Conservation (phyloP, 495 filamentous ascomycete genomes). For the Penicillium samsonianum region DNA sequence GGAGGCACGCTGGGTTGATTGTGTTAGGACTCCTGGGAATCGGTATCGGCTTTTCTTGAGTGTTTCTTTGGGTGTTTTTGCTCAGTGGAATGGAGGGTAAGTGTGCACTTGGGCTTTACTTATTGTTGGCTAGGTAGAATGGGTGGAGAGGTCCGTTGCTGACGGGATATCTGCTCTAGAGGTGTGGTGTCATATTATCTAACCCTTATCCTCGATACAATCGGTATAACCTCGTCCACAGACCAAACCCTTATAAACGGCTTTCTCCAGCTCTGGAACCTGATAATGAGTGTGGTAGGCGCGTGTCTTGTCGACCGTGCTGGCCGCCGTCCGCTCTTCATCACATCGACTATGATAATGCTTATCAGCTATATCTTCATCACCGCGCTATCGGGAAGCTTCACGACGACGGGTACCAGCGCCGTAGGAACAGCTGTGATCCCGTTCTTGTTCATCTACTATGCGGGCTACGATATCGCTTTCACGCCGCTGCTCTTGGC, state of each 20-base stretch:
- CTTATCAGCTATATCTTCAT: constrained; percentile 54
- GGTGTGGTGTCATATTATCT: constrained; percentile 61
- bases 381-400: constrained; percentile 52
- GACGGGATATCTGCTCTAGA: neutral
- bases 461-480: constrained; percentile 54
- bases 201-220: constrained; percentile 50
- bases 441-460: constrained; percentile 59
- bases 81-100: constrained; percentile 17
- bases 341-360: constrained; percentile 55
- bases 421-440: constrained; percentile 53
- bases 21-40: constrained; percentile 14
- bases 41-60: constrained; percentile 15
- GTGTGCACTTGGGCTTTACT: neutral
- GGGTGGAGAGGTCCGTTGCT: neutral
- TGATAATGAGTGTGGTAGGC: constrained; percentile 35
- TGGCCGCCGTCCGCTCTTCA: constrained; percentile 55
- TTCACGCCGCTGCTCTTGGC: constrained; percentile 60
- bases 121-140: neutral
- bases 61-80: constrained; percentile 14
- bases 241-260: constrained; percentile 36
- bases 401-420: constrained; percentile 41
- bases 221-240: constrained; percentile 50
- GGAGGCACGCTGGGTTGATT: constrained; percentile 6
- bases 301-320: constrained; percentile 54
- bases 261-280: constrained; percentile 19